A percentile compares a stretch with the other conserved stretches of the same genome.
Evolutionary conservation across 2,329 filamentous ascomycete species (phyloP).

Genomic region (Paraconiothyrium brasiliense): DNA sequence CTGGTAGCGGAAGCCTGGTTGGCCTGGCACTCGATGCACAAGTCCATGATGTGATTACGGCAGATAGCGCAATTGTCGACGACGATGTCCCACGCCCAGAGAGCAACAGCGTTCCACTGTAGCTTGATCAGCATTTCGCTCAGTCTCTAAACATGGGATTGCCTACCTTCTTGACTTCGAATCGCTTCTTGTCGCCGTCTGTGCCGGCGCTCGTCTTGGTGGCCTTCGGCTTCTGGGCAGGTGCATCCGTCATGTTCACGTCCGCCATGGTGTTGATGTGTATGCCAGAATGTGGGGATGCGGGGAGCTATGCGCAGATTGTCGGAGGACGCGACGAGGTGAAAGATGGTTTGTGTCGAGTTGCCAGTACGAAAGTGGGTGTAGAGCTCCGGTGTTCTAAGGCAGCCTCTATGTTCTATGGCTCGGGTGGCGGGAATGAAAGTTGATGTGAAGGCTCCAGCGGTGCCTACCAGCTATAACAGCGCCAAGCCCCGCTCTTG

Average conservation of each 20-base stretch:
- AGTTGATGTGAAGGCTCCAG: slow-evolving; percentile 8
- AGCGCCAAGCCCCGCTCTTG: slow-evolving; percentile 12
- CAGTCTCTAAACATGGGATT: neutral
- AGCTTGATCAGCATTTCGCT: slow-evolving; percentile 28
- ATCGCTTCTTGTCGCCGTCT: slow-evolving; percentile 83
- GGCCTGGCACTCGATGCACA: slow-evolving; percentile 98
- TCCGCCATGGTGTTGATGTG: slow-evolving; percentile 76
- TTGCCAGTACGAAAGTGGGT: too few relatives aligned
- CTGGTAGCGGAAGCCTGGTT: slow-evolving; percentile 97
- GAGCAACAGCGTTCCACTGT: slow-evolving; percentile 96
- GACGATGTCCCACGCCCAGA: slow-evolving; percentile 99
- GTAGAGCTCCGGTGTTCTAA: slow-evolving; percentile 17
- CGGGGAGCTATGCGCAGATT: slow-evolving; percentile 24
- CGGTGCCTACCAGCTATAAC: slow-evolving; percentile 4
- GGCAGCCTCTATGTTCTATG: neutral
- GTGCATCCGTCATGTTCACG: slow-evolving; percentile 94
- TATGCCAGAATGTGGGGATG: slow-evolving; percentile 31
- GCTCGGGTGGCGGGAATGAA: slow-evolving; percentile 4
- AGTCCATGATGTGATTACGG: slow-evolving; percentile 99
- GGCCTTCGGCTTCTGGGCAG: slow-evolving; percentile 60
- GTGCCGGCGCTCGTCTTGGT: slow-evolving; percentile 62
- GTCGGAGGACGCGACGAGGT: neutral
- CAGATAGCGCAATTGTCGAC: slow-evolving; percentile 99
- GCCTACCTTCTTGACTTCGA: slow-evolving; percentile 96
- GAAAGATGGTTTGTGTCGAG: too few relatives aligned